Evolutionary conservation across 345 rosid genomes (phyloP).

Genomic region (Cardiospermum halicacabum): DNA sequence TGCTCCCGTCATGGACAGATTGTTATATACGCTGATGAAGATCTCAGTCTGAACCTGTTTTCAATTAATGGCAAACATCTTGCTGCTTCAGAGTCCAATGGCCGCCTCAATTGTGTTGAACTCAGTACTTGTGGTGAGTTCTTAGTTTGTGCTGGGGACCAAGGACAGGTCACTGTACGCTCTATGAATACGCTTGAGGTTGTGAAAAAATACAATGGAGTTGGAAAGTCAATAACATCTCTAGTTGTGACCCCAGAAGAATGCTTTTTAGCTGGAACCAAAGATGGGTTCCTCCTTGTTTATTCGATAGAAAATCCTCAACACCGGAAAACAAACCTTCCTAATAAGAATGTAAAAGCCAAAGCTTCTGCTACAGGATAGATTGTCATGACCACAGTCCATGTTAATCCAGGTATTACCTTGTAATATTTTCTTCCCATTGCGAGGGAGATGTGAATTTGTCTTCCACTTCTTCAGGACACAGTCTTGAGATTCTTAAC

Average conservation of each 20-base stretch:
- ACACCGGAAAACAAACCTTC: conserved; percentile 41
- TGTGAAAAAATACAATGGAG: conserved; percentile 65
- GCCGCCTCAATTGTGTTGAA: conserved; percentile 86
- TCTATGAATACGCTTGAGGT: conserved; percentile 89
- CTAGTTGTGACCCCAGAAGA: conserved; percentile 81
- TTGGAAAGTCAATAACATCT: conserved; percentile 78
- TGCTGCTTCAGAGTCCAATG: conserved; percentile 82
- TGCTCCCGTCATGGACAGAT: conserved; percentile 82
- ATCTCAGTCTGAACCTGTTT: conserved; percentile 84
- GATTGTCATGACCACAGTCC: conserved; percentile 14
- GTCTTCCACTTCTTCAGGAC: too few species aligned
- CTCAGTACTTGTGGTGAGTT: conserved; percentile 85
- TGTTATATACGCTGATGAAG: conserved; percentile 78
- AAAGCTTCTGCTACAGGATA: conserved; percentile 38
- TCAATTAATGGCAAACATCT: conserved; percentile 93
- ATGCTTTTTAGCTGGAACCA: conserved; percentile 93
- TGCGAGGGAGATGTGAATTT: too few species aligned
- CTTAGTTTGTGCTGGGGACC: conserved; percentile 94
- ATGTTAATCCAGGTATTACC: conserved; percentile 27
- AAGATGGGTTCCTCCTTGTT: conserved; percentile 88
- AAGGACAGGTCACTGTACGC: conserved; percentile 84
- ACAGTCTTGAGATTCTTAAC: too few species aligned
- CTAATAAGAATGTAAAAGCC: conserved; percentile 50
- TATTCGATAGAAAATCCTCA: conserved; percentile 87
- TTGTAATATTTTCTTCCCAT: too few species aligned